Evolutionary conservation across 2,329 filamentous ascomycete species (phyloP).

Genomic region (Podosphaera xanthii): DNA sequence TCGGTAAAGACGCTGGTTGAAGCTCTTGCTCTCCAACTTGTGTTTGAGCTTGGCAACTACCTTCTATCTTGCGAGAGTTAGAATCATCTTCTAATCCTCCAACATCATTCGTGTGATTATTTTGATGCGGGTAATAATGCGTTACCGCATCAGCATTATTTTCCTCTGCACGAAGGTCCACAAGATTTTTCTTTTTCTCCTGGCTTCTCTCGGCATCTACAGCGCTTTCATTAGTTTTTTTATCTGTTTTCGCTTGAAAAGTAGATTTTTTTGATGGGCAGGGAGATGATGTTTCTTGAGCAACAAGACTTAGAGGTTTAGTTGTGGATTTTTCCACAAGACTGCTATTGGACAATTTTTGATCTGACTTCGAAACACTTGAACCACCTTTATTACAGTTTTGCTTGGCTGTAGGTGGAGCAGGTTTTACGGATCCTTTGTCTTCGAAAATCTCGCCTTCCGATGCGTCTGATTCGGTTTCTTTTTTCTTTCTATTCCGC

Average conservation of each 20-base stretch:
- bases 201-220: too few relatives aligned
- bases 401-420: constrained; percentile 6
- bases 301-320: constrained; percentile 5
- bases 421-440: constrained; percentile 4
- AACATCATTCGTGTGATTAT: constrained; percentile 8
- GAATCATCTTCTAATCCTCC: constrained; percentile 4
- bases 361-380: neutral
- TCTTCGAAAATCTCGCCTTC: constrained; percentile 17
- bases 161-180: too few relatives aligned
- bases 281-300: neutral
- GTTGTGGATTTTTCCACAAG: constrained; percentile 5
- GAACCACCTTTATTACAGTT: constrained; percentile 3
- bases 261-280: constrained; percentile 4
- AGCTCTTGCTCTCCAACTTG: constrained; percentile 2
- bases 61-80: constrained; percentile 6
- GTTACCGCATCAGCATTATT: constrained; percentile 5
- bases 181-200: too few relatives aligned
- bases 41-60: neutral
- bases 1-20: constrained; percentile 3
- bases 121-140: constrained; percentile 3
- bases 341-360: too few relatives aligned
- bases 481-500: neutral
- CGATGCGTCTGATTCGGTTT: constrained; percentile 9
- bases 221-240: too few relatives aligned
- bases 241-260: neutral